Evolutionary conservation across 2,329 filamentous ascomycete species (phyloP).

Genomic region (Apiospora hydei): DNA sequence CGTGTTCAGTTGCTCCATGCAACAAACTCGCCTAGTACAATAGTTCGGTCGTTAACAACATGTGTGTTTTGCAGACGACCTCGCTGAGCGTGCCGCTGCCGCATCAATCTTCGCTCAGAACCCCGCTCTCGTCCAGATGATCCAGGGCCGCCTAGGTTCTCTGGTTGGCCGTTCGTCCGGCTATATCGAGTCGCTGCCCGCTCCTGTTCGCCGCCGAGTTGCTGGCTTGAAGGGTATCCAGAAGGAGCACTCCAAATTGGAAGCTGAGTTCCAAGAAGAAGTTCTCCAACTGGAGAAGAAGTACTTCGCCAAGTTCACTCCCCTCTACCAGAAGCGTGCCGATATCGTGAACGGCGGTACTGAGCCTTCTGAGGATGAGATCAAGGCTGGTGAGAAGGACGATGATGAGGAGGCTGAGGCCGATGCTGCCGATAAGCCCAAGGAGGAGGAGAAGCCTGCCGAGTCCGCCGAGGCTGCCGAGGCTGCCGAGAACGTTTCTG

Average conservation of each 20-base stretch:
- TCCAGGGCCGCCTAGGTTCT: constrained; percentile 92
- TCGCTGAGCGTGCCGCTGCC: constrained; percentile 79
- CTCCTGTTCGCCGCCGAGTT: constrained; percentile 89
- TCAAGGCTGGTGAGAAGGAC: constrained; percentile 84
- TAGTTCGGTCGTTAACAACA: constrained; percentile 32
- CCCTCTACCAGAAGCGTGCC: constrained; percentile 93
- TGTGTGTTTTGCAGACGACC: constrained; percentile 72
- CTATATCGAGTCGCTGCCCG: constrained; percentile 95
- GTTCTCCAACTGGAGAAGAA: constrained; percentile 99
- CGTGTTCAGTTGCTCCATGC: neutral
- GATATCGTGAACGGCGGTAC: constrained; percentile 86
- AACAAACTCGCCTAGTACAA: neutral
- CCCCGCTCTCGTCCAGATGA: constrained; percentile 94
- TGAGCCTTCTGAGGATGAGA: constrained; percentile 87
- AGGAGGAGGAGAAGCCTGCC: constrained; percentile 63
- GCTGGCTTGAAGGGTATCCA: constrained; percentile 97
- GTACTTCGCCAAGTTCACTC: constrained; percentile 98
- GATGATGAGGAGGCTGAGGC: constrained; percentile 73
- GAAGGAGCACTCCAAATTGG: constrained; percentile 97
- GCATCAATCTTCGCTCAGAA: constrained; percentile 96
- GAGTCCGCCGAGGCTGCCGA: constrained; percentile 56
- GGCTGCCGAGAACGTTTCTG: constrained; percentile 64
- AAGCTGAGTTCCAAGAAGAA: constrained; percentile 98
- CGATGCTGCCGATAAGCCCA: constrained; percentile 59
- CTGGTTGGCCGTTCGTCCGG: constrained; percentile 95